Evolutionary conservation across 2,329 filamentous ascomycete species (phyloP).

Genomic region (Nemania sp.): DNA sequence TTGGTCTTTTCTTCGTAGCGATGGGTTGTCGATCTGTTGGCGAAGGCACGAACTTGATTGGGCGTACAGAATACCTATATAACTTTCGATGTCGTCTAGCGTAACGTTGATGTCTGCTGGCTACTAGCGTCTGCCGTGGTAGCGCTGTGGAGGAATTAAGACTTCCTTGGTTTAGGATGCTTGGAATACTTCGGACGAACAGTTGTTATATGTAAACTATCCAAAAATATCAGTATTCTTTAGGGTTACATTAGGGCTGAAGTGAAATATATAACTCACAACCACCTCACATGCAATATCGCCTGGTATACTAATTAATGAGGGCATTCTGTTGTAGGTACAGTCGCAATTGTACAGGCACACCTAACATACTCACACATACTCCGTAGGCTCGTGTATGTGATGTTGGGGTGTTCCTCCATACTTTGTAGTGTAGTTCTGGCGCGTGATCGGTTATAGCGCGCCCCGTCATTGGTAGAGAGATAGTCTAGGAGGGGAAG

Average conservation of each 20-base stretch:
- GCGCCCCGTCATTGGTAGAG: slow-evolving; percentile 8
- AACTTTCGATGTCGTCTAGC: too few relatives aligned
- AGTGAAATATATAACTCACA: slow-evolving; percentile 12
- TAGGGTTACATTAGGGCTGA: slow-evolving; percentile 27
- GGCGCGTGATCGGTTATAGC: slow-evolving; percentile 21
- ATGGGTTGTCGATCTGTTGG: slow-evolving; percentile 10
- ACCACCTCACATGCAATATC: slow-evolving; percentile 10
- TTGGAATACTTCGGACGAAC: slow-evolving; percentile 1
- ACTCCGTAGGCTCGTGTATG: too few relatives aligned
- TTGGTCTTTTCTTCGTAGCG: background rate
- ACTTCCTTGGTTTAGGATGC: background rate
- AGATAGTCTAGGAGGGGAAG: background rate
- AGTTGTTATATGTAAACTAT: slow-evolving; percentile 10
- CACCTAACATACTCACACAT: background rate
- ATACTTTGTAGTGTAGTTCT: too few relatives aligned
- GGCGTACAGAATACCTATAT: slow-evolving; percentile 2
- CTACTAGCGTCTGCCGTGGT: background rate
- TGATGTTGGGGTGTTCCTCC: too few relatives aligned
- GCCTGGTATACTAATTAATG: slow-evolving; percentile 15
- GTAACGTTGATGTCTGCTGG: background rate
- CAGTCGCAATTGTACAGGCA: background rate
- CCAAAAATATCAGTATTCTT: slow-evolving; percentile 22
- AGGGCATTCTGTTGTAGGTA: background rate
- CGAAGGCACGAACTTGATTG: slow-evolving; percentile 5
- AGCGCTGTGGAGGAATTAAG: background rate